Base-by-base conservation (phyloP, 306 rosid species). In the Dalbergia cultrata region DNA sequence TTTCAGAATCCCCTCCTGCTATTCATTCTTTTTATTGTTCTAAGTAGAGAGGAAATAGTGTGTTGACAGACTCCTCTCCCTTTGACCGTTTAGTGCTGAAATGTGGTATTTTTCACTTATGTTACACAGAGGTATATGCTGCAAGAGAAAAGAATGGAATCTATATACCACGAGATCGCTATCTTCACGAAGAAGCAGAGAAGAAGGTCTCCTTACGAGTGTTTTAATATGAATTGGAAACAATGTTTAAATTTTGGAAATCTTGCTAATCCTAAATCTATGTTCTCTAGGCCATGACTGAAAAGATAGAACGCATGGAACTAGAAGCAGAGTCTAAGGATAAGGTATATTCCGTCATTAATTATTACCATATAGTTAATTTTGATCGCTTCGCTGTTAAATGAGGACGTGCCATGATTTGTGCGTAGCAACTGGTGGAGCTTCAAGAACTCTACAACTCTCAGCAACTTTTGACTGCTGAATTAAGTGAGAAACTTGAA, bases 111-210 rank as follows among this genome's bases (percentile, higher is more conserved):
- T 75, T 76, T 83, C 70, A 18, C 74, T 75, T 13, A 44, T 22
- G 74, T 71, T 63, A 37, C 8, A 37, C 81, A 96, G 98, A 96
- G 97, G 99, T 96, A 60, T 93, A 88, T 86, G 99, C 99, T 85
- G 97, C 99, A 67, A 87, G 99, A 85, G 99, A 96, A 87, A 96
- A 96, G 90, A 96, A 96, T 56, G 99, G 99, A 81, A 96, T 96
- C 88, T 96, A 96, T 69, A 90, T 96, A 80, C 99, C 99, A 19
- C 99, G 99, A 18, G 99, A 96, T 87, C 98, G 99, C 70, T 96
- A 92, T 83, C 98, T 96, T 85, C 53, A 82, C 11, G 99, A 96
- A 84, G 99, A 96, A 87, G 94, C 97, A 44, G 99, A 96, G 87
- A 96, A 96, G 88, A 96, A 93, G 98, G 99, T 96, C 76, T 62